Evolutionary conservation across 2,329 filamentous ascomycete species (phyloP), one percentile per base, ranked within the genome.

Genomic region (Botrytis fabae): DNA sequence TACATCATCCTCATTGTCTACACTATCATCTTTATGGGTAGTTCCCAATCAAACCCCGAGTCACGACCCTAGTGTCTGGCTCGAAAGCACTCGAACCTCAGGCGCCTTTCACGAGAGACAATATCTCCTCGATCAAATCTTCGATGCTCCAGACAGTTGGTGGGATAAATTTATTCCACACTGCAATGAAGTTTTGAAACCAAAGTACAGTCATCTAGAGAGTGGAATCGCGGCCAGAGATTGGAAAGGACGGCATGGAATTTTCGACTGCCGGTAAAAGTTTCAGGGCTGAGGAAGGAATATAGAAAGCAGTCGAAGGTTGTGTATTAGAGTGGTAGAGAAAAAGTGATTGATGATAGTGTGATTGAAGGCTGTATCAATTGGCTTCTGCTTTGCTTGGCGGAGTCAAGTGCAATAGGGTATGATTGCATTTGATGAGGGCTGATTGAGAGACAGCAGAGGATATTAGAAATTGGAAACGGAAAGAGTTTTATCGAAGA

Each of bases 351-450:
- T 28, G 28, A 32, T 18, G 1, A 1, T 22, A 14, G 5, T 14
- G 10, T 18, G 22, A 6, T 51, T 25, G 35, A 16, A 32, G 38
- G 44, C 4, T 65, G 32, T 38, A 14, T 51, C 51, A 28, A 38
- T 65, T 65, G 63, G 63, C 9, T 65, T 65, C 32, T 65, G 28
- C 25, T 65, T 51, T 51, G 44, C 25, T 65, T 65, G 20, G 22
- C 3, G 32, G 63, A 65, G 14, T 38, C 35, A 46, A 35, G 20
- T 32, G 28, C 4, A 20, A 38, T 65, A 44, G 63, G 44, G 8
- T 48, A 18, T 18, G 14, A 48, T 1, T 51, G 44, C 10, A 8
- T 65, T 12, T 65, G 63, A 44, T 51, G 63, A 65, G 12, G 28
- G 8, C 42, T 64, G 40, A 18, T 32, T 14, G 48, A 54, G 48